phyloP scores from a whole-genome alignment of 345 rosid genomes.

The Salix exigua region DNA sequence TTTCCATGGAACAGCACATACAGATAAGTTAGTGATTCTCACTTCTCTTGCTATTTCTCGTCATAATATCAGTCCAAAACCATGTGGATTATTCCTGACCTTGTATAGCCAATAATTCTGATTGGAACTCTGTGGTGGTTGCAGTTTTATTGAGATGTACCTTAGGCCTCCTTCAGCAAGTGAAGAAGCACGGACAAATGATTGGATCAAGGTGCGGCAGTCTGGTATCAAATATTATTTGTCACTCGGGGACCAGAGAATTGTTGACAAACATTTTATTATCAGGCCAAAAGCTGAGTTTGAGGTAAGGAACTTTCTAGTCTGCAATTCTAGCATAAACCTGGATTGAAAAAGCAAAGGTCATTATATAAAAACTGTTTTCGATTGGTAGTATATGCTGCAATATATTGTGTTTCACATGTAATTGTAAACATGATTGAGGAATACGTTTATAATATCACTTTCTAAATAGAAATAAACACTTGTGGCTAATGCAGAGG shows the following conservation, averaged over 20 bases:
- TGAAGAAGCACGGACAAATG: conserved; percentile 91
- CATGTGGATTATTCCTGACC: neutral
- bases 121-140: conserved; percentile 31
- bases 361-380: neutral
- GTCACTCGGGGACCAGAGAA: conserved; percentile 96
- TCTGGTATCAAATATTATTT: conserved; percentile 95
- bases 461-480: conserved; percentile 3
- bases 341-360: neutral
- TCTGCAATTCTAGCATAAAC: neutral
- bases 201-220: conserved; percentile 99
- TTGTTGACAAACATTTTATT: conserved; percentile 94
- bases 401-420: conserved; percentile 4
- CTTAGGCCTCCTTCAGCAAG: conserved; percentile 96
- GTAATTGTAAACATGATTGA: neutral
- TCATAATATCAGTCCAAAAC: neutral
- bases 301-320: conserved; percentile 56
- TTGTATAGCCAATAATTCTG: conserved; percentile 19
- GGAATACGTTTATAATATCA: neutral
- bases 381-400: conserved; percentile 4
- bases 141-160: conserved; percentile 99
- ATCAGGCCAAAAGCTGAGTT: conserved; percentile 99
- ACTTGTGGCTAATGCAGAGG: neutral
- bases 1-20: conserved; percentile 60
- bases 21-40: conserved; percentile 63
- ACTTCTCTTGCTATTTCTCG: neutral